Evolutionary conservation across 179 eudicot species (phyloP), one percentile per base, ranked within the genome.

Genomic region (Beta lomatogona): DNA sequence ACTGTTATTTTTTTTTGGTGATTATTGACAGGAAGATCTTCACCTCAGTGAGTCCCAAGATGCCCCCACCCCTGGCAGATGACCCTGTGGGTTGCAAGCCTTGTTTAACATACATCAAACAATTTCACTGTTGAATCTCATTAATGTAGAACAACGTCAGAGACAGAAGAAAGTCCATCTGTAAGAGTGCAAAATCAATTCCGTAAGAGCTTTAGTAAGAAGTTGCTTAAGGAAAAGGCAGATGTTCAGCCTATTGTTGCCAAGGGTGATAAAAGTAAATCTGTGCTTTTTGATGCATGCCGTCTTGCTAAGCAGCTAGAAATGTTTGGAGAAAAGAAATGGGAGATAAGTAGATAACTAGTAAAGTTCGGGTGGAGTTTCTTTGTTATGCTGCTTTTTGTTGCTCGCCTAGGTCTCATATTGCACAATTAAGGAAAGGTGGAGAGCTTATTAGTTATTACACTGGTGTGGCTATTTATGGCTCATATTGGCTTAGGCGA

Each of bases 261-360:
- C 5, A 79, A 79, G 58, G 75, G 81, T n/a, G 76, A 79, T 18
- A 79, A 79, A 9, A 69, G 81, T 28, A 79, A 70, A 44, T 79
- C 69, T 5, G 76, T 79, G 53, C 46, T 79, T 5, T 79, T 79
- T 16, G 81, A 79, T 16, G 81, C 76, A 1, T 70, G 67, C 58
- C 81, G 76, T 15, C 57, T 79, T 5, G 81, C 81, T 11, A 57
- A 70, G 54, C 76, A 70, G 11, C 21, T 79, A 46, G 60, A 70
- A 31, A 79, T 60, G 77, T 71, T 71, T 9, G 59, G 71, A n/a
- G 70, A 55, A 3, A 59, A 68, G 4, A 54, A 79, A 31, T 79
- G 82, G 82, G 58, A 70, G 59, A 59, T 79, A 19, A 79, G 82
- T 48, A 70, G 59, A 59, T 79, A 19, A 79, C 28, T 0, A 44